Evolutionary conservation across 441 rosid genomes (phyloP), one percentile per base, ranked within the genome.

Genomic region (Pelargonium myrrhifolium): DNA sequence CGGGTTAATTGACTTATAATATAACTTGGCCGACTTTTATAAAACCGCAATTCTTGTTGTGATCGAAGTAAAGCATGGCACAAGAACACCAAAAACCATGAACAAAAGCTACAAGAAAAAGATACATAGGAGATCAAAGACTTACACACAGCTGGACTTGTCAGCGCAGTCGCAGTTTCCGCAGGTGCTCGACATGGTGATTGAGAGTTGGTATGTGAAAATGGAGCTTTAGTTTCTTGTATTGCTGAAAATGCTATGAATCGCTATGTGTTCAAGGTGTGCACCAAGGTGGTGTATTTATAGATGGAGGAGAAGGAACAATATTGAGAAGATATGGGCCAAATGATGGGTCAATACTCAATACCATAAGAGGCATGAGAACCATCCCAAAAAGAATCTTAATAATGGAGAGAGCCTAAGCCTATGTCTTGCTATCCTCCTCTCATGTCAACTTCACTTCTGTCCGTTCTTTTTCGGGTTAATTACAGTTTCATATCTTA

Each of bases 151-250:
- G 85, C 86, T 82, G 87, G 76, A 81, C 78, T 71, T 77, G 87
- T 89, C 92, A 74, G 85, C 40, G 76, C 96, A 89, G 87, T 83
- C 82, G 62, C 94, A 87, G 90, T 62, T 84, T 65, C 81, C 89
- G 65, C 97, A 92, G 68, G 28, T 69, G 86, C 12, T 55, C 26
- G 97, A 86, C 97, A 92, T 92, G 81, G 69, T 82, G 80, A 70
- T 72, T 1, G 42, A 14, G 39, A 51, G 6, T 22, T 2, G n/a
- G 17, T 10, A 66, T 59, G 21, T 49, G 18, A 31, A 31, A 24
- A 24, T 24, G 53, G 66, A 49, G 14, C 20, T 69, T 9, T 31
- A 9, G 15, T 0, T 59, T 9, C 21, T 35, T 35, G 4, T 2
- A 24, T 11, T 47, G 58, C 18, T 37, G 65, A 9, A 11, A 12